These are phyloP conservation scores for Balakata baccata DNA, from an alignment of 345 rosid genomes.

Conservation along the genomic window DNA sequence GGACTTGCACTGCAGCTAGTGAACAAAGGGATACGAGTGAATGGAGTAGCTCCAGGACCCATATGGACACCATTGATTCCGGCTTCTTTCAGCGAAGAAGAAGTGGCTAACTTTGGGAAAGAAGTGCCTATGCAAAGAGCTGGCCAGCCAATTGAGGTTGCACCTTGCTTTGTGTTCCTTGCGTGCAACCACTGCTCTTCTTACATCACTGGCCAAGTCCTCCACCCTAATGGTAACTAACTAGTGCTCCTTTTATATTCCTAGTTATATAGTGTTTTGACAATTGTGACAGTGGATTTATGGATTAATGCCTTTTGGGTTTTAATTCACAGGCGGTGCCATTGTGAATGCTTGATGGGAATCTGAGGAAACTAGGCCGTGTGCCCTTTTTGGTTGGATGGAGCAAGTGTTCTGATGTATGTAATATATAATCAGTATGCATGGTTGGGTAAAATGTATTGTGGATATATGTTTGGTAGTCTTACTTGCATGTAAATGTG, in stretches of 20 bases:
- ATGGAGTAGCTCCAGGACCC: slow-evolving; percentile 80
- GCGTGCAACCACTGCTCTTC: slow-evolving; percentile 79
- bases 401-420: no score
- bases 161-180: slow-evolving; percentile 70
- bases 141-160: slow-evolving; percentile 73
- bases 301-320: background rate
- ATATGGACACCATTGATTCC: slow-evolving; percentile 81
- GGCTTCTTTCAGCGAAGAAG: slow-evolving; percentile 53
- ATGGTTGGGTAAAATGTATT: no score
- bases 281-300: background rate
- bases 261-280: background rate
- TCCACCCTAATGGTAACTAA: slow-evolving; percentile 68
- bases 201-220: slow-evolving; percentile 70
- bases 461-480: no score
- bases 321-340: slow-evolving; percentile 38
- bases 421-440: no score
- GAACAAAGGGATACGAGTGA: slow-evolving; percentile 53
- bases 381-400: no score
- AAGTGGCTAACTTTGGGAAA: slow-evolving; percentile 43
- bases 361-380: no score
- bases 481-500: no score
- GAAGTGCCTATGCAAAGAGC: slow-evolving; percentile 69
- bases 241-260: background rate
- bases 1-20: slow-evolving; percentile 74
- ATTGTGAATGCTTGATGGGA: slow-evolving; percentile 43